phyloP scores from a whole-genome alignment of 495 filamentous ascomycete genomes.

The Aspergillus sparsus region DNA sequence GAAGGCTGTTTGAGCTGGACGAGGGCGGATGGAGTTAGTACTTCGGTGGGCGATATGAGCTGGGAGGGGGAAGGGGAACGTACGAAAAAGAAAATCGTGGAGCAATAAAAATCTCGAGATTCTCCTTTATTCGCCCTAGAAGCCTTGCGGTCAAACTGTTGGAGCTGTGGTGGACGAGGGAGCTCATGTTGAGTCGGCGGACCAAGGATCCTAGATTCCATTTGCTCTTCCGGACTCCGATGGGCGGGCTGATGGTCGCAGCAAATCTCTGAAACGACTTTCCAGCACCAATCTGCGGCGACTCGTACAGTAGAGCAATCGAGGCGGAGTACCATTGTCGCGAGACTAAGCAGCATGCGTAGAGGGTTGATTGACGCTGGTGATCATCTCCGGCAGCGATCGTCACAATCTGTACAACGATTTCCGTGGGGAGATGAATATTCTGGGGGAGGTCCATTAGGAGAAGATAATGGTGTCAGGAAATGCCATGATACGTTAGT shows the following conservation, averaged over 20 bases:
- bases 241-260: slow-evolving; percentile 61
- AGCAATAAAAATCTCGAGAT: slow-evolving; percentile 62
- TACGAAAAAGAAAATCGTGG: slow-evolving; percentile 65
- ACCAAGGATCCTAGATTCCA: slow-evolving; percentile 58
- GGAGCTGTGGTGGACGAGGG: slow-evolving; percentile 64
- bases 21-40: not conserved
- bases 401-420: slow-evolving; percentile 51
- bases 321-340: slow-evolving; percentile 65
- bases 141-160: slow-evolving; percentile 66
- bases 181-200: slow-evolving; percentile 55
- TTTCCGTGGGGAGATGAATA: slow-evolving; percentile 49
- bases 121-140: slow-evolving; percentile 57
- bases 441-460: slow-evolving; percentile 17
- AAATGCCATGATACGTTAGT: slow-evolving; percentile 10
- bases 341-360: slow-evolving; percentile 58
- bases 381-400: slow-evolving; percentile 28
- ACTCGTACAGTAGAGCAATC: slow-evolving; percentile 57
- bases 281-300: slow-evolving; percentile 50
- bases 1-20: slow-evolving; percentile 58
- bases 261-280: slow-evolving; percentile 61
- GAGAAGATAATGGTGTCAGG: not conserved
- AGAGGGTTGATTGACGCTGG: slow-evolving; percentile 47
- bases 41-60: not conserved
- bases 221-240: slow-evolving; percentile 56
- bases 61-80: slow-evolving; percentile 17